These are phyloP conservation scores for Cryomyces minteri DNA, from an alignment of 495 filamentous ascomycete genomes.

Conservation along the genomic window DNA sequence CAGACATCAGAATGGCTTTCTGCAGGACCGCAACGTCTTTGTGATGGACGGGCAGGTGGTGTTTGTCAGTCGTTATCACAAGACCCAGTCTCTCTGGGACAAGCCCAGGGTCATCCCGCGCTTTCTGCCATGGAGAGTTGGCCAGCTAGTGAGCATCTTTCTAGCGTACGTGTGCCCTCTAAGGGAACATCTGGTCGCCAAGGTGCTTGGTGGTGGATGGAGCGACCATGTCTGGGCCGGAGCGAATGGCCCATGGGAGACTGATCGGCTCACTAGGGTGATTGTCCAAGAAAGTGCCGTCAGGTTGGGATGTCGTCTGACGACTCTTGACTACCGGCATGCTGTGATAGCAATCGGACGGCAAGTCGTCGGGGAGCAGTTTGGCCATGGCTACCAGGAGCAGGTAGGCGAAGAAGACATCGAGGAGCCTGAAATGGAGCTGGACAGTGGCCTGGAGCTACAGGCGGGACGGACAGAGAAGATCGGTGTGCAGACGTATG, in stretches of 20 bases:
- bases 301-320: background rate
- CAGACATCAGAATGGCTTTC: too few species aligned
- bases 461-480: background rate
- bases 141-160: too few species aligned
- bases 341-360: background rate
- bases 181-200: too few species aligned
- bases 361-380: background rate
- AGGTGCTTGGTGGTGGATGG: too few species aligned
- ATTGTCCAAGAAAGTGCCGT: background rate
- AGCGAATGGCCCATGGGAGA: slow-evolving; percentile 1
- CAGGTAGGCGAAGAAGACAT: background rate
- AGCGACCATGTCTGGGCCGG: background rate
- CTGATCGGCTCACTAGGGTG: slow-evolving; percentile 1
- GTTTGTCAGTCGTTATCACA: too few species aligned
- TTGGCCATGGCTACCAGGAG: background rate
- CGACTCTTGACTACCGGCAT: slow-evolving; percentile 2
- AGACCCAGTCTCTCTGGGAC: too few species aligned
- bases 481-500: slow-evolving; percentile 1
- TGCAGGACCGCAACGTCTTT: too few species aligned
- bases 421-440: slow-evolving; percentile 2
- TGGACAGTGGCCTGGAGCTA: slow-evolving; percentile 1
- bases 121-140: too few species aligned
- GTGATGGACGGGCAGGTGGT: too few species aligned
- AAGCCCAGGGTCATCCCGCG: too few species aligned
- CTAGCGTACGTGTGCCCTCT: too few species aligned